A percentile compares a stretch with the other conserved stretches of the same genome.
Evolutionary conservation across 805 yeast genomes (phyloP).

Genomic region (Saccharomyces jurei): DNA sequence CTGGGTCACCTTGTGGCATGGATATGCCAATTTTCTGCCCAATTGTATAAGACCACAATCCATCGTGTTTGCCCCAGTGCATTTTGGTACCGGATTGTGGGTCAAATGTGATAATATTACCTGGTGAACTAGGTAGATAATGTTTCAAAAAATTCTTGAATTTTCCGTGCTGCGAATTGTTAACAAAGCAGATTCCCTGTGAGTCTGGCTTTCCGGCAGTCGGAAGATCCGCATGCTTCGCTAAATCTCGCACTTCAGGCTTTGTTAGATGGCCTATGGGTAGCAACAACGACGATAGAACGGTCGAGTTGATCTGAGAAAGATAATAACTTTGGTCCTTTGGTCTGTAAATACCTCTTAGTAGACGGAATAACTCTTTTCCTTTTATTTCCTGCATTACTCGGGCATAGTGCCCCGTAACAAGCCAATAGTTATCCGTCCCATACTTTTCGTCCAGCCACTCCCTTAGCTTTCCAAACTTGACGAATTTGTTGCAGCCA

Average conservation of each 20-base stretch:
- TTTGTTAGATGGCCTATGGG: constrained; percentile 78
- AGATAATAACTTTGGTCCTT: constrained; percentile 93
- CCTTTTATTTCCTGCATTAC: constrained; percentile 34
- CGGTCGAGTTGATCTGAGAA: constrained; percentile 49
- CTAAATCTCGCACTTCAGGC: constrained; percentile 64
- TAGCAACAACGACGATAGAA: constrained; percentile 47
- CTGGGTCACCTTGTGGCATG: constrained; percentile 84
- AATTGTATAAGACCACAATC: constrained; percentile 91
- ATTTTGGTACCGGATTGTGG: constrained; percentile 48
- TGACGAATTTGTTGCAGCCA: constrained; percentile 74
- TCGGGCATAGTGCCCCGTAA: constrained; percentile 78
- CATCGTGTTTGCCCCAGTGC: constrained; percentile 74
- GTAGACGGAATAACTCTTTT: constrained; percentile 31
- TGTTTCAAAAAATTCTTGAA: constrained; percentile 69
- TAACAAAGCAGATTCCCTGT: constrained; percentile 89
- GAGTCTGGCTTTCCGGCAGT: constrained; percentile 84
- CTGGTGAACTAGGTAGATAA: constrained; percentile 65
- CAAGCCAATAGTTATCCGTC: constrained; percentile 63
- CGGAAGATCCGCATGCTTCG: constrained; percentile 43
- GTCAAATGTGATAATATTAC: constrained; percentile 53
- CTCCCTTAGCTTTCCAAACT: constrained; percentile 72
- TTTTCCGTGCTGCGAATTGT: constrained; percentile 47
- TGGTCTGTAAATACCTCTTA: constrained; percentile 46
- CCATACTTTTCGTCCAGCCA: constrained; percentile 39
- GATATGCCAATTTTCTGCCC: constrained; percentile 71